Evolutionary conservation across 2,329 filamentous ascomycete genomes (phyloP).

Genomic region (Colletotrichum sublineola): DNA sequence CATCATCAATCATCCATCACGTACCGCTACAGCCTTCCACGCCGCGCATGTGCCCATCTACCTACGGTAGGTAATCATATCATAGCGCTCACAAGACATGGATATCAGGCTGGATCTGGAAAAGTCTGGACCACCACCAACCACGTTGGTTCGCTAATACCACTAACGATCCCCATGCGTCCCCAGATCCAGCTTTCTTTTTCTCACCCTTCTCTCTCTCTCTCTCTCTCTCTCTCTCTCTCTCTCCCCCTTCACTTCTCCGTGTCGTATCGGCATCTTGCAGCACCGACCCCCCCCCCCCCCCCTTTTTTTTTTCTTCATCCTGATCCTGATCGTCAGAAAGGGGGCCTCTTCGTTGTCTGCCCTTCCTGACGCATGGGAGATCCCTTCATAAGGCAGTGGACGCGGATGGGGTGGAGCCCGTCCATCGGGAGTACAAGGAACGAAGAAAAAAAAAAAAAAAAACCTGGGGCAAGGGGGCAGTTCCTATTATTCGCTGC

Average conservation of each 20-base stretch:
- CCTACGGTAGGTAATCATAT: background rate
- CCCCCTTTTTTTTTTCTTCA: constrained; percentile 10
- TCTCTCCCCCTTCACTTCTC: background rate
- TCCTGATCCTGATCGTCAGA: constrained; percentile 28
- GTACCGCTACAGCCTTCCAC: background rate
- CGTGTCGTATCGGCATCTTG: constrained; percentile 2
- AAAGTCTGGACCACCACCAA: background rate
- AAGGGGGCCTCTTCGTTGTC: constrained; percentile 10
- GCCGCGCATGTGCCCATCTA: background rate
- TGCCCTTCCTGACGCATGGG: background rate
- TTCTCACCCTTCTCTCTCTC: background rate
- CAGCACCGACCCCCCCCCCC: background rate
- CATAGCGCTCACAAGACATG: background rate
- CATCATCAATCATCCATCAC: no score
- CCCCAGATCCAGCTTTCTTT: constrained; percentile 1
- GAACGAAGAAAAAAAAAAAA: background rate
- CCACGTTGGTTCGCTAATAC: background rate
- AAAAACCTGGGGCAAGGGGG: constrained; percentile 31
- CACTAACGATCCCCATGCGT: constrained; percentile 5
- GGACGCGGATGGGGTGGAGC: background rate
- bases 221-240: background rate
- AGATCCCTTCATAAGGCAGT: background rate
- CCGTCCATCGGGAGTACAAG: constrained; percentile 7
- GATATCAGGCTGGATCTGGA: background rate
- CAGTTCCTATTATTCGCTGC: background rate